These are phyloP conservation scores for Rostrohypoxylon terebratum DNA, from an alignment of 495 filamentous ascomycete genomes.

Conservation along the genomic window DNA sequence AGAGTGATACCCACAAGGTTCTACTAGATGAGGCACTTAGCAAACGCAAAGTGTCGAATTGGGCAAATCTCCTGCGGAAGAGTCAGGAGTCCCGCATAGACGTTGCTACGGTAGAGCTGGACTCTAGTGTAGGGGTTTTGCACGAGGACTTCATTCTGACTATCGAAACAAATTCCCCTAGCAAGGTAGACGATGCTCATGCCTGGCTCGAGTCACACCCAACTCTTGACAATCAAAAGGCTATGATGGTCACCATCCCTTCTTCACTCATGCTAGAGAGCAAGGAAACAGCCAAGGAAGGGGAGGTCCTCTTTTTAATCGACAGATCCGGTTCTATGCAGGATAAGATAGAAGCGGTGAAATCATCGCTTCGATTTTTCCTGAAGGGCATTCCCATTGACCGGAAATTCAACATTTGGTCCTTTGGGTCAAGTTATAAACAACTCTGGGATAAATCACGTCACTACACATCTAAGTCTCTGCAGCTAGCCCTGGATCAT, in stretches of 20 bases:
- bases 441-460: slow-evolving; percentile 1
- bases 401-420: slow-evolving; percentile 11
- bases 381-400: slow-evolving; percentile 12
- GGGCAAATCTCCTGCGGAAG: background rate
- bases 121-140: background rate
- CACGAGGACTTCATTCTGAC: slow-evolving; percentile 11
- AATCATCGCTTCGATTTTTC: slow-evolving; percentile 8
- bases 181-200: background rate
- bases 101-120: background rate
- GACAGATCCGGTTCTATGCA: slow-evolving; percentile 17
- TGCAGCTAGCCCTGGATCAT: slow-evolving; percentile 1
- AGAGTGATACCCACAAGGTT: slow-evolving; percentile 12
- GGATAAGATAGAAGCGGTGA: slow-evolving; percentile 13
- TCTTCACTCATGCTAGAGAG: slow-evolving; percentile 8
- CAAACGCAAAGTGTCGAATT: slow-evolving; percentile 2
- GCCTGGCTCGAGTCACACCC: slow-evolving; percentile 10
- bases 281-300: background rate
- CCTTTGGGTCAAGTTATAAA: background rate
- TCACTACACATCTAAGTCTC: slow-evolving; percentile 6
- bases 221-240: slow-evolving; percentile 6
- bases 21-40: background rate
- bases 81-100: background rate
- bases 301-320: slow-evolving; percentile 8
- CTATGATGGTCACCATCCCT: slow-evolving; percentile 9
- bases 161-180: slow-evolving; percentile 8